A percentile compares a stretch with the other conserved stretches of the same genome.
Evolutionary conservation across 441 rosid species (phyloP).

Genomic region (Aleurites moluccanus): DNA sequence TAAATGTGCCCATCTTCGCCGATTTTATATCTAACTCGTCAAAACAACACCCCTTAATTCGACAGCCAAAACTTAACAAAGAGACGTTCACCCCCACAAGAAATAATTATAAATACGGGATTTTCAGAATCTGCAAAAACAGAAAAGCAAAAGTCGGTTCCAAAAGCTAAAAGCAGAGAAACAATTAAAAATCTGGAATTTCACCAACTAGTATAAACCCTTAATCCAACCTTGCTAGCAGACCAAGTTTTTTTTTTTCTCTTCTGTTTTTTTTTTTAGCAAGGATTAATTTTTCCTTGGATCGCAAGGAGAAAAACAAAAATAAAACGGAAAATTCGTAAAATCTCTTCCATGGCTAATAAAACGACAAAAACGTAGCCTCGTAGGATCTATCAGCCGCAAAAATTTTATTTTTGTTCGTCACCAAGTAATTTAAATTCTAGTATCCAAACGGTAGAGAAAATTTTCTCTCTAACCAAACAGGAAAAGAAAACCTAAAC

Average conservation of each 20-base stretch:
- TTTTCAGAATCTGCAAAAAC: not conserved
- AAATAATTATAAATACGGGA: not conserved
- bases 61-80: not conserved
- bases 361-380: not conserved
- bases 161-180: not conserved
- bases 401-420: not conserved
- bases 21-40: not conserved
- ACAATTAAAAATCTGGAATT: not conserved
- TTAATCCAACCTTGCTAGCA: not conserved
- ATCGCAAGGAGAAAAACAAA: not conserved
- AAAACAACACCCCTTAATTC: not conserved
- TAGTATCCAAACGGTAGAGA: not conserved
- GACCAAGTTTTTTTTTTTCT: not conserved
- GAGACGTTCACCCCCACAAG: not conserved
- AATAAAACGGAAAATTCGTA: not conserved
- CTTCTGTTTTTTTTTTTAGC: not conserved
- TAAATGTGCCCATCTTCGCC: slow-evolving; percentile 21
- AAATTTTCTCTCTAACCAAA: not conserved
- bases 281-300: not conserved
- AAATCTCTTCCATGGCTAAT: not conserved
- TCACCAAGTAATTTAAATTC: not conserved
- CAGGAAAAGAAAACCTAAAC: not conserved
- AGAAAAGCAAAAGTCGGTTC: not conserved
- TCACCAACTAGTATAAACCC: too few species aligned
- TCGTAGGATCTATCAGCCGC: not conserved